Evolutionary conservation across 306 rosid species (phyloP).

Genomic region (Acmispon strigosus): DNA sequence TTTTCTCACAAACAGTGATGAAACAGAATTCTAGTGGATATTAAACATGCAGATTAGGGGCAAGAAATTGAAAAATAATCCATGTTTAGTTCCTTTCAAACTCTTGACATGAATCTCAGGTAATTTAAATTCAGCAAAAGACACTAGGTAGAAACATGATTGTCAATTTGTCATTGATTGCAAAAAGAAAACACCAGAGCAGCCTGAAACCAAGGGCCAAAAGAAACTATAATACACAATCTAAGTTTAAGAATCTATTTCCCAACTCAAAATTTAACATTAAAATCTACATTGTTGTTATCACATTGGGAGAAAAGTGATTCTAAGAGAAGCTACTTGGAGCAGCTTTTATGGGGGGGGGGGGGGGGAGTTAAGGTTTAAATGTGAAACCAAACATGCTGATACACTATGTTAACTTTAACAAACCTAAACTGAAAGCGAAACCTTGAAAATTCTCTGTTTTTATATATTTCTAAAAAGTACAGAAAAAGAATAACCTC

Average conservation of each 20-base stretch:
- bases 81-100: not conserved
- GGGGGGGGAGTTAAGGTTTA: too few species aligned
- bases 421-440: not conserved
- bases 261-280: not conserved
- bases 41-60: not conserved
- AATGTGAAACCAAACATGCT: too few species aligned
- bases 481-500: conserved; percentile 43
- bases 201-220: not conserved
- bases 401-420: not conserved
- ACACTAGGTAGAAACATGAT: not conserved
- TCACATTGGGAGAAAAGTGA: too few species aligned
- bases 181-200: not conserved
- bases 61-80: not conserved
- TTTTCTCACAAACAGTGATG: not conserved
- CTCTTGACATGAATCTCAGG: not conserved
- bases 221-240: not conserved
- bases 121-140: not conserved
- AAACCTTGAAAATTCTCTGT: not conserved
- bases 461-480: not conserved
- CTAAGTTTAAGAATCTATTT: not conserved
- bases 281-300: too few species aligned
- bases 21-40: not conserved
- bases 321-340: too few species aligned
- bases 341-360: too few species aligned
- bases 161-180: not conserved